Evolutionary conservation across 2,329 filamentous ascomycete genomes (phyloP), one percentile per base, ranked within the genome.

Genomic region (Acephala macrosclerotiorum): DNA sequence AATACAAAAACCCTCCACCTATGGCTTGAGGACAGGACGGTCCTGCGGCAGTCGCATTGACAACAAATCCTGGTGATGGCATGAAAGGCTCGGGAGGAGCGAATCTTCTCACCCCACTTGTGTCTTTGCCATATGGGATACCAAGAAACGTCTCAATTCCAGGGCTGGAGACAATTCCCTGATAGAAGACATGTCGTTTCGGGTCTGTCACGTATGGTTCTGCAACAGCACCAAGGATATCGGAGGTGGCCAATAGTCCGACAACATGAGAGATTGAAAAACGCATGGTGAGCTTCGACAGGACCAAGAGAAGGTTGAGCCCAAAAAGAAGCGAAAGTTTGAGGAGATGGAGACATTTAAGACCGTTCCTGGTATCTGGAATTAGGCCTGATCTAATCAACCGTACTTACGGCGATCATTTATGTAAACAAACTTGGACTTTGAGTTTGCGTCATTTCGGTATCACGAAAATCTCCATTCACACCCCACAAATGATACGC

Each of bases 91-190:
- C 68, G 1, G 83, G 82, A 7, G 82, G 80, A 63, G 80, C 81
- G 73, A 84, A 85, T 57, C 83, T 77, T 58, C 81, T 79, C 29
- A 70, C 68, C 11, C 81, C 81, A 65, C 79, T 70, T 0, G 83
- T 84, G 66, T 83, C 81, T 59, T 82, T 70, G 4, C 79, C 83
- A 57, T 82, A 85, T 0, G 77, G 79, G 25, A 84, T 81, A n/a
- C 78, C 79, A 3, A 83, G 76, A 66, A 84, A 85, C 9, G 79
- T 75, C 61, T 85, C 82, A 42, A 84, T 76, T 25, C 77, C 79
- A 5, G 59, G 60, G 65, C 81, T 82, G 66, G 79, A 78, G 11
- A 75, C 63, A 22, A 82, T 68, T 11, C 83, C 83, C n/a, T 70
- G 64, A 68, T 83, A 84, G 0, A 76, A 81, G 56, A 84, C 73